These are phyloP conservation scores for Entrophospora sp. DNA, from an alignment of 192 early-diverging fungal species.

Conservation along the genomic window DNA sequence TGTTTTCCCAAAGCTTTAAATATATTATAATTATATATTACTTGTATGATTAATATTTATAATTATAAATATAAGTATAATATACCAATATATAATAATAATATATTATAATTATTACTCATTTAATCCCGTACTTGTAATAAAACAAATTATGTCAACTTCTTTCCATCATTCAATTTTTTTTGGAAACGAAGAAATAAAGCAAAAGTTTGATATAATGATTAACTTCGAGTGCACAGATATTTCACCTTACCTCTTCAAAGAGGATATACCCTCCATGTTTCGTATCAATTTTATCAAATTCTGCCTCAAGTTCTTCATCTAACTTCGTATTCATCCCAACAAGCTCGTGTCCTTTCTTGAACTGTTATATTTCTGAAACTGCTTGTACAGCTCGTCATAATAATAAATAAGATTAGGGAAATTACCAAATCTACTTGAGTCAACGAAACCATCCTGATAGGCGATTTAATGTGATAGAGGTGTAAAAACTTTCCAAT, in stretches of 20 bases:
- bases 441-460: slow-evolving; percentile 13
- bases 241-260: slow-evolving; percentile 10
- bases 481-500: not conserved
- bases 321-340: not conserved
- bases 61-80: too few relatives aligned
- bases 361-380: slow-evolving; percentile 4
- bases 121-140: too few relatives aligned
- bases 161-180: too few relatives aligned
- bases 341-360: slow-evolving; percentile 6
- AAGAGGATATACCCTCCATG: slow-evolving; percentile 15
- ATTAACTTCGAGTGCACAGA: not conserved
- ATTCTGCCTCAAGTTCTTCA: not conserved
- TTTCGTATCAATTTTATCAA: slow-evolving; percentile 7
- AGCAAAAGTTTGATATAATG: not conserved
- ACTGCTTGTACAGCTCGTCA: not conserved
- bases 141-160: too few relatives aligned
- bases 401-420: slow-evolving; percentile 5
- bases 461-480: not conserved
- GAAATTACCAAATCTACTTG: not conserved
- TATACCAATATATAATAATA: too few relatives aligned
- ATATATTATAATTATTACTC: too few relatives aligned
- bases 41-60: too few relatives aligned
- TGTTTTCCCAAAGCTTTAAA: too few relatives aligned
- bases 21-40: too few relatives aligned
- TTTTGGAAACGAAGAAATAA: not conserved